These are phyloP conservation scores for Pythium insidiosum DNA, from an alignment of 352 stramenopile genomes.

Conservation along the genomic window DNA sequence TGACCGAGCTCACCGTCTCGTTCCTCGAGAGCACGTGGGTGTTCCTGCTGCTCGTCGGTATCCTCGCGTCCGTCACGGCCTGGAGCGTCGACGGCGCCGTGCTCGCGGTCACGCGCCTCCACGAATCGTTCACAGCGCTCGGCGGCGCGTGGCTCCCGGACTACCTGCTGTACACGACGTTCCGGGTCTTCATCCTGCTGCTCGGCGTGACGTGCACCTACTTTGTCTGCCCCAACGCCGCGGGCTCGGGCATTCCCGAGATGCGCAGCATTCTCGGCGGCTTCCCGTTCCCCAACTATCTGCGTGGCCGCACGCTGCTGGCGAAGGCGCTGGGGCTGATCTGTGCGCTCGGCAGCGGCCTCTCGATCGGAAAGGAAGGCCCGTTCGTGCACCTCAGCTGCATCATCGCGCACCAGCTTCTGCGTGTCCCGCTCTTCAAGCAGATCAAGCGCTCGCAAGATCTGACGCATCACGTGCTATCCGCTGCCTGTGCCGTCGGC, in stretches of 20 bases:
- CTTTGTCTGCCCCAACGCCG: slow-evolving; percentile 49
- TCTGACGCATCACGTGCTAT: slow-evolving; percentile 60
- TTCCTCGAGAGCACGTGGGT: slow-evolving; percentile 74
- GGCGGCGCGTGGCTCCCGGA: slow-evolving; percentile 39
- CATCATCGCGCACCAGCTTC: slow-evolving; percentile 60
- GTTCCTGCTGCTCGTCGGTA: slow-evolving; percentile 52
- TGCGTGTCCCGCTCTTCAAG: slow-evolving; percentile 45
- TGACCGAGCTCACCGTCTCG: slow-evolving; percentile 29
- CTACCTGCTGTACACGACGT: slow-evolving; percentile 56
- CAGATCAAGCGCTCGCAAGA: slow-evolving; percentile 52
- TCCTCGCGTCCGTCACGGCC: slow-evolving; percentile 41
- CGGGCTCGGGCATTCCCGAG: slow-evolving; percentile 67
- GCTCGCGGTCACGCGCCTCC: slow-evolving; percentile 28
- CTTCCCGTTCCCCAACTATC: slow-evolving; percentile 61
- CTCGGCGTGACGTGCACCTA: slow-evolving; percentile 52
- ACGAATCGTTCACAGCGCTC: slow-evolving; percentile 29
- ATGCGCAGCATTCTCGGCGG: slow-evolving; percentile 73
- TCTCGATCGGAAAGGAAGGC: slow-evolving; percentile 74
- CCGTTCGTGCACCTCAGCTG: slow-evolving; percentile 77
- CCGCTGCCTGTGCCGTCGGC: slow-evolving; percentile 61
- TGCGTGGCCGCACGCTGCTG: slow-evolving; percentile 44
- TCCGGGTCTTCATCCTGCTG: slow-evolving; percentile 49
- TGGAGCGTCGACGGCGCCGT: slow-evolving; percentile 64
- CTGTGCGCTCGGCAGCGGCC: slow-evolving; percentile 49
- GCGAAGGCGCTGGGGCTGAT: slow-evolving; percentile 63